Evolutionary conservation across 768 basidiomycete species (phyloP).

Genomic region (Hemileccinum rubropunctum): DNA sequence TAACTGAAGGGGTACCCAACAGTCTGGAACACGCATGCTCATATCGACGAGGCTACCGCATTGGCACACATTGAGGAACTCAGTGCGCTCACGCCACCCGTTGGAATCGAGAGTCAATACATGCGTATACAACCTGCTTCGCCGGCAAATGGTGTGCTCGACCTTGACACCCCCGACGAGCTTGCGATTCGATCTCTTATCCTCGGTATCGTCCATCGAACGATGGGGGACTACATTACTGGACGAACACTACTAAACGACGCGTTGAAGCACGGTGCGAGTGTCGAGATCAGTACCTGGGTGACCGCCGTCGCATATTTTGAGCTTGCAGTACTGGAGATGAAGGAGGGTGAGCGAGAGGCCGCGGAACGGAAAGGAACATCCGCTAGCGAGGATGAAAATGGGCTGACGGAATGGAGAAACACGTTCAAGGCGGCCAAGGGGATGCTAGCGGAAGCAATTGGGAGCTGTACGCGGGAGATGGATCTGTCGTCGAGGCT

Average conservation of each 20-base stretch:
- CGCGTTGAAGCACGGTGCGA: slow-evolving; percentile 41
- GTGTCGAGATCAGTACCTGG: slow-evolving; percentile 60
- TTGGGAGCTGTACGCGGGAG: slow-evolving; percentile 45
- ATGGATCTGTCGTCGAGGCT: slow-evolving; percentile 64
- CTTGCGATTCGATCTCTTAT: slow-evolving; percentile 65
- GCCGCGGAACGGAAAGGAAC: slow-evolving; percentile 30
- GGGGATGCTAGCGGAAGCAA: slow-evolving; percentile 51
- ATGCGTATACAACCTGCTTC: slow-evolving; percentile 7
- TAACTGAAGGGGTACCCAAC: slow-evolving; percentile 3
- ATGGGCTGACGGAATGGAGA: slow-evolving; percentile 39
- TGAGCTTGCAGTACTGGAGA: slow-evolving; percentile 67
- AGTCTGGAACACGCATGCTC: slow-evolving; percentile 83
- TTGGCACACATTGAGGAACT: slow-evolving; percentile 59
- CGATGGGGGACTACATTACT: slow-evolving; percentile 42
- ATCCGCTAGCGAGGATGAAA: slow-evolving; percentile 8
- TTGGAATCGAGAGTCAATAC: slow-evolving; percentile 32
- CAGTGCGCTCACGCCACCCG: slow-evolving; percentile 45
- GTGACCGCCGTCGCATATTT: slow-evolving; percentile 64
- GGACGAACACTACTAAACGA: slow-evolving; percentile 52
- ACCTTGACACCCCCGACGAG: slow-evolving; percentile 71
- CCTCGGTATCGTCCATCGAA: slow-evolving; percentile 65
- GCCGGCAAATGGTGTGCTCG: slow-evolving; percentile 14
- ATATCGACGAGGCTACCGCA: slow-evolving; percentile 52
- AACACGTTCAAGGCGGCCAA: slow-evolving; percentile 46
- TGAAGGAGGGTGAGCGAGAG: slow-evolving; percentile 54